Base-by-base conservation (phyloP, 1,284 basidiomycete genomes). In the Hymenochaete sp. region DNA sequence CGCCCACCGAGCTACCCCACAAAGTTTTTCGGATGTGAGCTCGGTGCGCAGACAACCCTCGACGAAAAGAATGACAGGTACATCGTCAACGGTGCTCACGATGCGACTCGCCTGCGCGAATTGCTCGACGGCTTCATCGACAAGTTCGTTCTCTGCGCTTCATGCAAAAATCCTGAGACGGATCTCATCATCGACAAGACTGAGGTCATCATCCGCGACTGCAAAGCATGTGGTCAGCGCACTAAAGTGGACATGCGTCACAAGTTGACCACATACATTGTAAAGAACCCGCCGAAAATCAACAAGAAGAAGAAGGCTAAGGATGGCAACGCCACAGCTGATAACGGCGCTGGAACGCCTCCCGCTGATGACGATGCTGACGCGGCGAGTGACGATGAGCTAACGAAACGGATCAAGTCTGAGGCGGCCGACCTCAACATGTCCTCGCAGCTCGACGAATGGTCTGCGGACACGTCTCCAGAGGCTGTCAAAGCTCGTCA, bases 161-260 rank as follows among this genome's bases (percentile, higher is more conserved):
- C 85, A 32, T 99, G 96, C 86, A 98, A 98, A 74, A 99, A 99
- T 64, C 96, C 96, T 19, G 96, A 99, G 70, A 99, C 96, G 33
- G 95, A 98, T 60, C 79, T 98, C 43, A 71, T 93, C 68, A 82
- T 98, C 62, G 79, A 88, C 59, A 92, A 89, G 65, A 76, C 72
- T 48, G 93, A 97, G 59, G 77, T 84, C 56, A 95, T 98, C 62
- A 79, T 88, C 56, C 80, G 93, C 52, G 93, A 98, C 66, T 99
- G 95, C 77, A 98, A 98, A 69, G 96, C 95, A 3, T 99, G 95
- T 59, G 95, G 95, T 43, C 82, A 93, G 60, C 81, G 90, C 55
- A 93, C 87, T 29, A 79, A 73, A 42, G 79, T 98, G 53, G 93
- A 98, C 65, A 98, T 97, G 92, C 76, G 92, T 38, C 95, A 98